A percentile compares a stretch with the other conserved stretches of the same genome.
Conservation (phyloP, 306 rosid genomes). For the Nissolia schottii region DNA sequence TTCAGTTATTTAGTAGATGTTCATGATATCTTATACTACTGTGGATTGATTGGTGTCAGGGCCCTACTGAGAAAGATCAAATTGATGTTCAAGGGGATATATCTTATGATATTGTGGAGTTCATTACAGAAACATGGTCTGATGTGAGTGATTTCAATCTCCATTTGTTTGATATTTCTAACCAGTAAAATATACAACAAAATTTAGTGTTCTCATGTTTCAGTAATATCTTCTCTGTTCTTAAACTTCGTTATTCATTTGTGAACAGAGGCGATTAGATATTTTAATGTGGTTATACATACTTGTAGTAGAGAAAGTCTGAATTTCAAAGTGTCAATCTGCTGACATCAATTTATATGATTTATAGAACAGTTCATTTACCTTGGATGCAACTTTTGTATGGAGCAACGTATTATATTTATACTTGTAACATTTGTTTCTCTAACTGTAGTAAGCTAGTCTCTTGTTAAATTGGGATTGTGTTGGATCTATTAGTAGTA, state of each 20-base stretch:
- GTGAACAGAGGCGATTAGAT: not conserved
- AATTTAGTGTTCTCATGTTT: not conserved
- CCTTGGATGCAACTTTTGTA: not conserved
- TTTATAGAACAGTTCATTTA: constrained; percentile 11
- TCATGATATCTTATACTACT: constrained; percentile 22
- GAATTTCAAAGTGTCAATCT: not conserved
- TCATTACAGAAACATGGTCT: constrained; percentile 90
- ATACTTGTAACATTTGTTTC: not conserved
- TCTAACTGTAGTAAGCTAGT: not conserved
- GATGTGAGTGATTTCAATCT: constrained; percentile 55
- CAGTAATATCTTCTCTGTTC: not conserved
- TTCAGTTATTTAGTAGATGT: constrained; percentile 4
- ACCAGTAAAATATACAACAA: not conserved
- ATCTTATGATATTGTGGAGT: constrained; percentile 85
- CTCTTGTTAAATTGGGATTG: not conserved
- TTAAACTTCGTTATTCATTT: not conserved
- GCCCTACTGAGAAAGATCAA: constrained; percentile 98
- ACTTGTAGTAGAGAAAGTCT: not conserved
- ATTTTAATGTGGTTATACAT: constrained; percentile 10
- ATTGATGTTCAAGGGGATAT: constrained; percentile 99
- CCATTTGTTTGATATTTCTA: not conserved
- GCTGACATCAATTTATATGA: not conserved
- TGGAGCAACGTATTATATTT: not conserved
- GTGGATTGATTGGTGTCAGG: constrained; percentile 54
- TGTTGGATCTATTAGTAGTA: not conserved